A percentile compares a stretch with the other conserved stretches of the same genome.
phyloP scores from a whole-genome alignment of 108 stramenopile species.

The Fistulifera pelliculosa region DNA sequence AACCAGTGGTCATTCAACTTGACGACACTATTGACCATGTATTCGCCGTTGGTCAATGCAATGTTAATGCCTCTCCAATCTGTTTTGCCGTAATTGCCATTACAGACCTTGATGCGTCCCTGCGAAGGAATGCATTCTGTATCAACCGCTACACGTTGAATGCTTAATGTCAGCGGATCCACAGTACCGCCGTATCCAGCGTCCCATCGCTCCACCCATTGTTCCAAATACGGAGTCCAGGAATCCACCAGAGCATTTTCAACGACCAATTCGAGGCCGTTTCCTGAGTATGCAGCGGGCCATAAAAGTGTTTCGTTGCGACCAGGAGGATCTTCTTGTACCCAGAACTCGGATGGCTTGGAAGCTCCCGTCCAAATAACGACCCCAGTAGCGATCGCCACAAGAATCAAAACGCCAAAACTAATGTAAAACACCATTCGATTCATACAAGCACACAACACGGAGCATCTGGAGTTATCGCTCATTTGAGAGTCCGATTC shows the following conservation, averaged over 20 bases:
- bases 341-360: no score
- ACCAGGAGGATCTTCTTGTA: no score
- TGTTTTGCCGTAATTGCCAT: slow-evolving; percentile 74
- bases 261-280: slow-evolving; percentile 42
- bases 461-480: no score
- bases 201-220: slow-evolving; percentile 11
- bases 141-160: background rate
- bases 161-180: background rate
- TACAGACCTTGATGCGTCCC: slow-evolving; percentile 64
- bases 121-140: slow-evolving; percentile 31
- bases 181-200: background rate
- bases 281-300: no score
- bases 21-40: slow-evolving; percentile 51
- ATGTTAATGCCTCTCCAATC: slow-evolving; percentile 76
- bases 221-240: slow-evolving; percentile 46
- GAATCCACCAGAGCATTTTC: slow-evolving; percentile 44
- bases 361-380: no score
- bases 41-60: slow-evolving; percentile 17
- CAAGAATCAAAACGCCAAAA: no score
- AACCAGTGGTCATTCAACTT: slow-evolving; percentile 63
- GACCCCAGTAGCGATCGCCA: no score
- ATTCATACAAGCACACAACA: no score
- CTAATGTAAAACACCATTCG: no score
- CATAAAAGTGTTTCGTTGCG: no score
- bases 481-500: no score